A percentile compares a stretch with the other conserved stretches of the same genome.
Conservation (phyloP, 2,329 filamentous ascomycete genomes). For the Cercospora sp. region DNA sequence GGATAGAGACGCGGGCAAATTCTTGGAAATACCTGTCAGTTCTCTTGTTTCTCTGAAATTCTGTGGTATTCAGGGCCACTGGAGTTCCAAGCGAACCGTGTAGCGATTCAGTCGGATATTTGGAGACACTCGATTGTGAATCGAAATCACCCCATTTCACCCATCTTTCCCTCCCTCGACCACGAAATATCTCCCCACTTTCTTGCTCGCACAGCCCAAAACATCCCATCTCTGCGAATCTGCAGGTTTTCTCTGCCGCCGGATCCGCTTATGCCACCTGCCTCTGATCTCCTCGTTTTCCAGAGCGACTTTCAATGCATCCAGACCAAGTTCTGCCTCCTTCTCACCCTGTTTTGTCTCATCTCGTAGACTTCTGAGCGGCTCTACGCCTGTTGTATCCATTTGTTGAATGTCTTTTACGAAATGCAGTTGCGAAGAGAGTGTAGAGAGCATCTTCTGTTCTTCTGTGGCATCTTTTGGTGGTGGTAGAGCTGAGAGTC, state of each 20-base stretch:
- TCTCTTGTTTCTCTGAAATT: background rate
- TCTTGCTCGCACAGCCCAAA: constrained; percentile 64
- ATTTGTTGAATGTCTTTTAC: constrained; percentile 82
- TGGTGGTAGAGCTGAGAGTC: constrained; percentile 80
- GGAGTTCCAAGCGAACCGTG: too few species aligned
- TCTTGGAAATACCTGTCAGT: background rate
- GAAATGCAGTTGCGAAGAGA: constrained; percentile 84
- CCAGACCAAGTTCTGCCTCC: constrained; percentile 61
- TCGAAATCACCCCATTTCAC: constrained; percentile 17
- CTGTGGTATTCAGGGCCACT: background rate
- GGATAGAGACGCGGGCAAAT: background rate
- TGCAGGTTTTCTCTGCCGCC: constrained; percentile 53
- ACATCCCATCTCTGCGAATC: constrained; percentile 68
- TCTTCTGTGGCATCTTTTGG: constrained; percentile 67
- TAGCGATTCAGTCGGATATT: too few species aligned
- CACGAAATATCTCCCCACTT: constrained; percentile 72
- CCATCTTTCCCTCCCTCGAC: constrained; percentile 61
- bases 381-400: constrained; percentile 70
- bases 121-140: background rate
- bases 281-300: constrained; percentile 63
- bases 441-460: constrained; percentile 67
- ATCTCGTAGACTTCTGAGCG: constrained; percentile 77
- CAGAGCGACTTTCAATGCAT: constrained; percentile 59
- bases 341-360: constrained; percentile 62
- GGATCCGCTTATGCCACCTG: constrained; percentile 52